Evolutionary conservation across 2,329 filamentous ascomycete genomes (phyloP).

Genomic region (Diaporthe sp.): DNA sequence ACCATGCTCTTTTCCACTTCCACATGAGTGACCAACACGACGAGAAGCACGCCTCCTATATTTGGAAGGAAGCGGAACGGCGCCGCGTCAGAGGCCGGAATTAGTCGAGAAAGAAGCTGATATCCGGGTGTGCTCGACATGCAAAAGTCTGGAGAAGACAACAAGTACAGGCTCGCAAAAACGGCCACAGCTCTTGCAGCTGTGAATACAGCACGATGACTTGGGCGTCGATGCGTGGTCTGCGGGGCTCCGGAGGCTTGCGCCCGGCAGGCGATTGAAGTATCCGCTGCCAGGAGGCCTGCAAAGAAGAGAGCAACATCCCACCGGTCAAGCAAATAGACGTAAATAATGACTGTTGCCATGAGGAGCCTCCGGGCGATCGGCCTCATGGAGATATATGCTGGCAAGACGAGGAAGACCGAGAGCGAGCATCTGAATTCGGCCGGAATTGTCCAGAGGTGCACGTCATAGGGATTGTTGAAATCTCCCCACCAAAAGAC

Average conservation of each 20-base stretch:
- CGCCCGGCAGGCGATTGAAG: not conserved
- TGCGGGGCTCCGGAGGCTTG: not conserved
- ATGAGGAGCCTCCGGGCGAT: not conserved
- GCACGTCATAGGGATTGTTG: not conserved
- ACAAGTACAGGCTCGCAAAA: not conserved
- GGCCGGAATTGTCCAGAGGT: not conserved
- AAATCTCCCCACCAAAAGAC: slow-evolving; percentile 9
- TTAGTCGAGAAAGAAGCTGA: not conserved
- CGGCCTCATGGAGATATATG: not conserved
- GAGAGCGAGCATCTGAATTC: not conserved
- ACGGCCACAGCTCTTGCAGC: not conserved
- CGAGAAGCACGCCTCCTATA: not conserved
- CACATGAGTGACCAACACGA: not conserved
- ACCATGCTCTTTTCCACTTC: not conserved
- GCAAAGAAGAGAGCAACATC: slow-evolving; percentile 1
- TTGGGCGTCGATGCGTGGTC: not conserved
- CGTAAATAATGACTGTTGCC: not conserved
- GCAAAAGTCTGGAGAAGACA: not conserved
- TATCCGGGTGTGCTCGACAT: not conserved
- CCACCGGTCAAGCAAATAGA: not conserved
- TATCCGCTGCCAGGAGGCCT: not conserved
- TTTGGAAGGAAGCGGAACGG: not conserved
- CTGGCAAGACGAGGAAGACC: not conserved
- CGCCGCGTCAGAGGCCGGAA: not conserved
- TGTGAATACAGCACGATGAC: not conserved